phyloP scores from a whole-genome alignment of 129 eudicot species.

The Gnaphalium uliginosum region DNA sequence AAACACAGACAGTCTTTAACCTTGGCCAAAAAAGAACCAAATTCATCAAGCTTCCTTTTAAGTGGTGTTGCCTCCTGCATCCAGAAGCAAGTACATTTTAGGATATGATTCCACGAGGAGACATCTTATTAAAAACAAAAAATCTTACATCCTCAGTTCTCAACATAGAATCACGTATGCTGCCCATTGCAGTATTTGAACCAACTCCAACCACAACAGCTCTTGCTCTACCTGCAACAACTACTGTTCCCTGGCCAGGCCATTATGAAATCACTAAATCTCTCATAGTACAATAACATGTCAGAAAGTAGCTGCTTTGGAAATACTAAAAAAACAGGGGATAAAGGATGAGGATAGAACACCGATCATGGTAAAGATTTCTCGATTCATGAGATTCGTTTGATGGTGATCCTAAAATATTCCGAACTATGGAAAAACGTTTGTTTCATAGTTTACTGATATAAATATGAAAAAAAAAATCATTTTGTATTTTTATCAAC shows the following conservation, averaged over 20 bases:
- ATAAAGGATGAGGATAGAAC: conserved; percentile 13
- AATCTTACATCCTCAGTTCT: conserved; percentile 87
- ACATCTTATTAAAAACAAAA: not conserved
- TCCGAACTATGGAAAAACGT: not conserved
- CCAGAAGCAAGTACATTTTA: conserved; percentile 14
- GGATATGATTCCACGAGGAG: not conserved
- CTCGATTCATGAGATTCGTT: not conserved
- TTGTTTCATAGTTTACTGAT: conserved; percentile 3
- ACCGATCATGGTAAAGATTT: not conserved
- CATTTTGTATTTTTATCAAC: not conserved
- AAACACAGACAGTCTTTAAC: conserved; percentile 37
- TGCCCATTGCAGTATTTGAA: conserved; percentile 98
- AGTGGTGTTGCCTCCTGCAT: conserved; percentile 91
- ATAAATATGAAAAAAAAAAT: not conserved
- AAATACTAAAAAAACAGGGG: not conserved
- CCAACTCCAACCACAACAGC: conserved; percentile 96
- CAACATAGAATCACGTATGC: conserved; percentile 98
- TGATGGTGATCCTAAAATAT: not conserved
- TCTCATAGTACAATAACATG: conserved; percentile 8
- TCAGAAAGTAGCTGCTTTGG: not conserved
- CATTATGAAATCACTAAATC: conserved; percentile 21
- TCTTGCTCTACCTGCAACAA: conserved; percentile 96
- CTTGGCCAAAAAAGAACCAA: conserved; percentile 96
- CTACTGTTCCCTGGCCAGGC: conserved; percentile 81
- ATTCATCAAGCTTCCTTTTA: conserved; percentile 93